A percentile compares a stretch with the other conserved stretches of the same genome.
phyloP scores from a whole-genome alignment of 2,329 filamentous ascomycete genomes.

The Fusarium continuum region DNA sequence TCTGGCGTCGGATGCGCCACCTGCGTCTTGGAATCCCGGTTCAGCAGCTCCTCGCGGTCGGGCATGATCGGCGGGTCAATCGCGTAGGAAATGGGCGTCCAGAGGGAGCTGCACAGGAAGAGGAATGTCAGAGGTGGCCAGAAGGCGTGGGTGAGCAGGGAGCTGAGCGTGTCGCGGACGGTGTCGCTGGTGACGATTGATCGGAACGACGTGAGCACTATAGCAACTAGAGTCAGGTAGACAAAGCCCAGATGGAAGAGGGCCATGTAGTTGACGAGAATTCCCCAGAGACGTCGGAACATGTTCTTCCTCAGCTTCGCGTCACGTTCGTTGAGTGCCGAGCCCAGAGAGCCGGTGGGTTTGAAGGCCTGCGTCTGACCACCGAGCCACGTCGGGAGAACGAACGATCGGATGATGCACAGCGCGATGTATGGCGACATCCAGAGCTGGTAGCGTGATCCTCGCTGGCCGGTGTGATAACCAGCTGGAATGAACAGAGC shows the following conservation, averaged over 20 bases:
- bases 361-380: constrained; percentile 68
- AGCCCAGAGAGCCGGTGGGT: constrained; percentile 66
- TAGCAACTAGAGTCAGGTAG: constrained; percentile 61
- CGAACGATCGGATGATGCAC: constrained; percentile 65
- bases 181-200: constrained; percentile 54
- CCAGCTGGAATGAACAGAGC: constrained; percentile 67
- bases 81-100: constrained; percentile 68
- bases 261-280: constrained; percentile 65
- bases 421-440: constrained; percentile 70
- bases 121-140: constrained; percentile 70
- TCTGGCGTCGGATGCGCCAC: constrained; percentile 60
- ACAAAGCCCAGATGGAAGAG: constrained; percentile 65
- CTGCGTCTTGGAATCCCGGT: constrained; percentile 63
- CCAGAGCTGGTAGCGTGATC: constrained; percentile 66
- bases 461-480: constrained; percentile 67
- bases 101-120: constrained; percentile 63
- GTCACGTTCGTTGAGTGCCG: constrained; percentile 67
- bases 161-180: constrained; percentile 55
- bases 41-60: constrained; percentile 65
- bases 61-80: constrained; percentile 68
- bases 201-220: constrained; percentile 60
- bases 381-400: constrained; percentile 68
- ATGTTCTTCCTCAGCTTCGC: constrained; percentile 61
- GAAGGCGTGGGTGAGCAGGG: constrained; percentile 67
- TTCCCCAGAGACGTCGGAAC: constrained; percentile 61